Evolutionary conservation across 2,329 filamentous ascomycete species (phyloP).

Genomic region (Fusarium dimerum): DNA sequence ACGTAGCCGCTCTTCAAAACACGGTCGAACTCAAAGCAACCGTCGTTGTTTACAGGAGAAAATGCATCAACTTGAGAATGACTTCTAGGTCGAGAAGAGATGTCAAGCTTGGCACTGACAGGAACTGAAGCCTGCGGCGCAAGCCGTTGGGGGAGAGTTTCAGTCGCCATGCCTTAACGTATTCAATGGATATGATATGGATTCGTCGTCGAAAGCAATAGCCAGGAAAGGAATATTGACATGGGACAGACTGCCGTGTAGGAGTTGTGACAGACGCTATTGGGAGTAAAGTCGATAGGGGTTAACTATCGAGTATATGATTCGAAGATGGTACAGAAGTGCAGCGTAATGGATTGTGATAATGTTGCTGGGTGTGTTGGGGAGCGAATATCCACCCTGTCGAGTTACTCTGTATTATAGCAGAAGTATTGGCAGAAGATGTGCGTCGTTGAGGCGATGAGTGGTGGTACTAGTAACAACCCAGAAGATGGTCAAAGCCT

Average conservation of each 20-base stretch:
- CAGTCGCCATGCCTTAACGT: slow-evolving; percentile 23
- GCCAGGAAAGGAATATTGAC: slow-evolving; percentile 15
- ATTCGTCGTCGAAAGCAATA: slow-evolving; percentile 2
- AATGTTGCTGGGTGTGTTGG: too few species aligned
- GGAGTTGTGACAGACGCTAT: not conserved
- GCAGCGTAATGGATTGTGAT: too few species aligned
- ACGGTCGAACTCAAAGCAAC: slow-evolving; percentile 93
- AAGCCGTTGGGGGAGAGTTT: slow-evolving; percentile 25
- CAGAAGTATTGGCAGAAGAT: too few species aligned
- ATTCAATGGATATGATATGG: slow-evolving; percentile 4
- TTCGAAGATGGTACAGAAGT: not conserved
- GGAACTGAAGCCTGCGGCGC: slow-evolving; percentile 12
- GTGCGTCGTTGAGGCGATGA: too few species aligned
- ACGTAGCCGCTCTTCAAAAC: slow-evolving; percentile 88
- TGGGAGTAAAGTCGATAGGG: not conserved
- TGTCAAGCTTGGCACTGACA: slow-evolving; percentile 15
- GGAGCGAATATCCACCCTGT: too few species aligned
- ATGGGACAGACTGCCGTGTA: slow-evolving; percentile 10
- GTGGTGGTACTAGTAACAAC: not conserved
- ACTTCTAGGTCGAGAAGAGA: slow-evolving; percentile 25
- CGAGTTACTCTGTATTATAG: too few species aligned
- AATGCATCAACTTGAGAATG: slow-evolving; percentile 58
- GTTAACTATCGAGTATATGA: not conserved
- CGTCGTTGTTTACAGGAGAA: slow-evolving; percentile 90
- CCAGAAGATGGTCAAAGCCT: not conserved